Evolutionary conservation across 2,329 filamentous ascomycete species (phyloP), one percentile per base, ranked within the genome.

Genomic region (Aureobasidium sp.): DNA sequence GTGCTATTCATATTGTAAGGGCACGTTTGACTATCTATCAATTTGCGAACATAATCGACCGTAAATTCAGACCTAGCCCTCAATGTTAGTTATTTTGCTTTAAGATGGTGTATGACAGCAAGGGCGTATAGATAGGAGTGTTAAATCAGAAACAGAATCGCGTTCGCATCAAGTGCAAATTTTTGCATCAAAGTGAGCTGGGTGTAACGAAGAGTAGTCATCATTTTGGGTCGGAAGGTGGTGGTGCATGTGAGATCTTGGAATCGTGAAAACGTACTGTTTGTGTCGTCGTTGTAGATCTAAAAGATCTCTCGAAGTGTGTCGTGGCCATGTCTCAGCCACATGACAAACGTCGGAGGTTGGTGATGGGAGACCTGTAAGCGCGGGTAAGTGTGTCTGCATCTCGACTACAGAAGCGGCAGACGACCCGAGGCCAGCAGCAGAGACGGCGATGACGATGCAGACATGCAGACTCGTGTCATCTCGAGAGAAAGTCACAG

Each of bases 161-260:
- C 76, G 73, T 94, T 93, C 84, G 84, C 88, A 89, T 86, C 89
- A 95, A 83, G 74, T 83, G 82, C 86, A 82, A 68, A 34, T 25
- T 75, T 79, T 75, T 80, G 88, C 84, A 85, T 97, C 86, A 88
- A 88, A 95, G 90, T 96, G 91, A 96, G 90, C 90, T 96, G 90
- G 90, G 91, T 91, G 80, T 91, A 90, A 90, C 88, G 88, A 83
- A 81, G 75, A 72, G 77, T 80, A 78, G 73, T 95, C 90, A 96
- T 96, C 90, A 90, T 84, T 65, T 72, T 67, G 68, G 65, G 55
- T 25, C 4, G 2, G 32, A n/a, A 16, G 16, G 5, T 21, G n/a
- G 3, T 47, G 44, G 25, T 6, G 54, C 54, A 37, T 53, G 37
- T 45, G 29, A 55, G 58, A n/a, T n/a, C n/a, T n/a, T n/a, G 56